Evolutionary conservation across 139 green algal genomes (phyloP), one percentile per base, ranked within the genome.

Genomic region (Bryopsis sp.): DNA sequence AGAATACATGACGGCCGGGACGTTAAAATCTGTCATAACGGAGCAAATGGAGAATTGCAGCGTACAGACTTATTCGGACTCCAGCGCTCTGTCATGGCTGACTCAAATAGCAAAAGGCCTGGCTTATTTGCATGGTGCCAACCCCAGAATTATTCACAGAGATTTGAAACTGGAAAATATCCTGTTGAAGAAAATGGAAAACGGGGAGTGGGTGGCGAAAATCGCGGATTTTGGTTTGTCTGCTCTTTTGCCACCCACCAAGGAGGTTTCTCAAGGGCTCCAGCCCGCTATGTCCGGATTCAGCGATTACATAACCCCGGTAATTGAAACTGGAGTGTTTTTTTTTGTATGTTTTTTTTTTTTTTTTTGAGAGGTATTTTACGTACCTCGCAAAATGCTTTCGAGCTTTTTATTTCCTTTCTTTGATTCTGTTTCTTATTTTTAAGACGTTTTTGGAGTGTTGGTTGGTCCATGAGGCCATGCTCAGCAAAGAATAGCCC

Each of bases 91-190:
- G 15, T 11, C 11, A 54, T 69, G 62, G 62, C 37, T 69, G 6
- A 69, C 54, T 37, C 6, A 69, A 5, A 69, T 69, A 7, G 62
- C 62, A 19, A 54, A 57, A 54, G 62, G 62, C 39, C 39, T 69
- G 36, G 43, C 36, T 19, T 78, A 78, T 64, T 59, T 78, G 37
- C 73, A 78, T 59, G 47, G 37, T 2, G 24, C 66, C 1, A 62
- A 72, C 28, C 71, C 71, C 2, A 43, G 67, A 6, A 48, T 76
- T 28, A 78, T 76, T 28, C 71, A 76, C 39, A 37, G 71, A n/a
- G 71, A 76, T 69, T 26, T 76, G 2, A 76, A 76, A 37, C 54
- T 76, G 35, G 71, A 66, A 47, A 72, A 72, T 50, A 35, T 76
- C 31, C 47, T 62, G 59, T 28, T 68, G 7, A 77, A 63, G 7